Evolutionary conservation across 352 stramenopile genomes (phyloP), one percentile per base, ranked within the genome.

Genomic region (Globisporangium spinosum): DNA sequence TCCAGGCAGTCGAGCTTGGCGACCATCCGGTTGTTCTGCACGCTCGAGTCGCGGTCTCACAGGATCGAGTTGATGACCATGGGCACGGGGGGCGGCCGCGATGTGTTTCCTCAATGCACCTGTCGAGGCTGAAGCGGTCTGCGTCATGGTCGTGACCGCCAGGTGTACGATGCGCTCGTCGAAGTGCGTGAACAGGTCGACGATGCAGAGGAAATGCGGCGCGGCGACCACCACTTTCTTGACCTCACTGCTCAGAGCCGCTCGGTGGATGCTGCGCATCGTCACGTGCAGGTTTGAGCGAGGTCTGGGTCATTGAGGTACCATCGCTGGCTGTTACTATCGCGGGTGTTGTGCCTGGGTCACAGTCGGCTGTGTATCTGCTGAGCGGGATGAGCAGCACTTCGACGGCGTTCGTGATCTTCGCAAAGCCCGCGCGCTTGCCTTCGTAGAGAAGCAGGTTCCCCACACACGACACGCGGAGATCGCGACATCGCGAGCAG

Each of bases 371-470:
- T 8, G 62, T 20, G 32, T 61, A 79, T 57, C 62, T 54, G 10
- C 75, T 68, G 2, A 89, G 62, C 7, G 90, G 59, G 1, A 61
- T 47, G 0, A 92, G 71, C 9, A 90, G 66, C n/a, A 66, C 63
- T 20, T 85, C 76, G 0, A 83, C 69, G 0, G 77, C 77, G 51
- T 82, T 72, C 1, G 70, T 27, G 9, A 79, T 60, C 45, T 78
- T 65, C 2, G 79, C 76, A 45, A 90, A 89, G 8, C 67, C 60
- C 4, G 65, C 45, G 2, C 78, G 79, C 45, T 92, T 90, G 67
- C 89, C 80, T n/a, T 79, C 71, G 57, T 80, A 80, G 23, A 80
- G 72, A 15, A 89, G 73, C 2, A 92, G 70, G 20, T 90, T 92
- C 4, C 80, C 80, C 82, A 92, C 0, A 89, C 82, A 43, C 83